phyloP scores from a whole-genome alignment of 1,284 basidiomycete genomes.

The Ceratobasidium sp. region DNA sequence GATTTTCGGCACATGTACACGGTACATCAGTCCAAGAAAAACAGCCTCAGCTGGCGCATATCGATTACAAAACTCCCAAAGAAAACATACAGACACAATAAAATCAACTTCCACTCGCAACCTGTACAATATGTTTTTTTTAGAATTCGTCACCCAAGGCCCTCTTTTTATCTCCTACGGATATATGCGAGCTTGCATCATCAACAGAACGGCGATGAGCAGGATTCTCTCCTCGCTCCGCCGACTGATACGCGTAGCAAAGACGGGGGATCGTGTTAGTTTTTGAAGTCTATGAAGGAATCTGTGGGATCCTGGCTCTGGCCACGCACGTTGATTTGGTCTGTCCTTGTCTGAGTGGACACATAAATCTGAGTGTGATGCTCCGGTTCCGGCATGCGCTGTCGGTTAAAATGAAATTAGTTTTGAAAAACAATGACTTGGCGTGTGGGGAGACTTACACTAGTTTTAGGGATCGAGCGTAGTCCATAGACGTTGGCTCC shows the following conservation, averaged over 20 bases:
- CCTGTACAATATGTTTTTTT: neutral
- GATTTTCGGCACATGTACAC: no score
- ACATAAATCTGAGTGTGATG: constrained; percentile 21
- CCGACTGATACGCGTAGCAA: constrained; percentile 3
- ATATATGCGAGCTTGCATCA: constrained; percentile 10
- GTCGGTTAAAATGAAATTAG: neutral
- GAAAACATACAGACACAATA: neutral
- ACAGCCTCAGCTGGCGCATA: neutral
- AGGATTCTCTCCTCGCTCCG: constrained; percentile 14
- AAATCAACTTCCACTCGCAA: neutral
- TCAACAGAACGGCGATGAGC: constrained; percentile 9
- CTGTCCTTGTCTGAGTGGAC: neutral
- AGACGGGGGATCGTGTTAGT: neutral
- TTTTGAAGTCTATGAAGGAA: constrained; percentile 14
- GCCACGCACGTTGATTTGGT: constrained; percentile 23
- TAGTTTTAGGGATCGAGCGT: constrained; percentile 11
- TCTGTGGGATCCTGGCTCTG: neutral
- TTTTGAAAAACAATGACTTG: no score
- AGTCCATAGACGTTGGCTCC: neutral
- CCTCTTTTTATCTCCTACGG: constrained; percentile 1
- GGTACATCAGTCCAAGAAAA: no score
- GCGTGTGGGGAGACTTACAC: neutral
- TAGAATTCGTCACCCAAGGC: constrained; percentile 4
- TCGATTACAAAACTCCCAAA: neutral
- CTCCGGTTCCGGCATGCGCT: constrained; percentile 7